Base-by-base conservation (phyloP, 2,329 filamentous ascomycete species). In the Plenodomus tracheiphilus region DNA sequence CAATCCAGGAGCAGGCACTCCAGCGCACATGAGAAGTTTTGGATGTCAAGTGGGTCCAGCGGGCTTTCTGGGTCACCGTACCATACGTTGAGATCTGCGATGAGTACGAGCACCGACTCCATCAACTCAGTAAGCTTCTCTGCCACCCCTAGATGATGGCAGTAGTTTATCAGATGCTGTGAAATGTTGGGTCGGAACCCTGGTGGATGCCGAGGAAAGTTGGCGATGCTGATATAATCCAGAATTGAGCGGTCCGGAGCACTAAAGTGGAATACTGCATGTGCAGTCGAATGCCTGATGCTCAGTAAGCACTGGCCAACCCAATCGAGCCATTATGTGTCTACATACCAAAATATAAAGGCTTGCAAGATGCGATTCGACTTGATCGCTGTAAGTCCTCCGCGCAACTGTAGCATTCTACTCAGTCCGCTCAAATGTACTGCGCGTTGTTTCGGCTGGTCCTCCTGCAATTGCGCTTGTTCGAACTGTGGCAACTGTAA, bases 311-410 rank as follows among this genome's bases (percentile, higher is more conserved):
- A 62, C 36, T 51, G 66, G 58, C 59, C 61, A 68, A 57, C 61
- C 58, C 38, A 22, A 61, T 60, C 51, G 44, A 60, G 59, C 30
- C 39, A 40, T 48, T 18, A 32, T 32, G 39, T 28, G 32, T 44
- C 41, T 51, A 70, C 69, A 37, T 59, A 73, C 70, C 70, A 73
- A 55, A 73, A 66, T 62, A 73, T 72, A 64, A 73, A 72, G 19
- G 70, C 68, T 43, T 73, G 69, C 17, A 73, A 52, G n/a, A 71
- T 70, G 41, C 68, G 67, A 49, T 72, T 72, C 17, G 67, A 68
- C 34, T 58, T 61, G 32, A 73, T 65, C 45, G 60, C 62, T 40
- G 43, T 49, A 10, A 73, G 49, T 13, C 70, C 70, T 25, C 70
- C 70, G 13, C 70, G 61, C 41, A 72, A 37, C 42, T 66, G 60